Evolutionary conservation across 2,329 filamentous ascomycete species (phyloP), one percentile per base, ranked within the genome.

Genomic region (Venturia effusa): DNA sequence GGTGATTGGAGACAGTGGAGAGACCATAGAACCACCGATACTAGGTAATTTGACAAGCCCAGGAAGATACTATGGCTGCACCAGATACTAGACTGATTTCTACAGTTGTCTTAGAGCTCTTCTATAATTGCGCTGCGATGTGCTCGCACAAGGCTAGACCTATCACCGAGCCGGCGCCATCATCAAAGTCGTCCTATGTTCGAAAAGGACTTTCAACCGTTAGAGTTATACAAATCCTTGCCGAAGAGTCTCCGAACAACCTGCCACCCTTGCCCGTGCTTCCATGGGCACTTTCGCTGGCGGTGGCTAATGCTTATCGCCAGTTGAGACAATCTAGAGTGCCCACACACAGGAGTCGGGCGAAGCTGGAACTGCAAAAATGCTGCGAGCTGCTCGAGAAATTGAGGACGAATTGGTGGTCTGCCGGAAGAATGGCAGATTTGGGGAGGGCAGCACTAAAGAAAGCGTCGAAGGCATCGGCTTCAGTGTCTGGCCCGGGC

Each of bases 111-210:
- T 71, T 84, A 8, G 83, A 84, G 64, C 70, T 84, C 2, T 83
- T 80, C 69, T 84, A 84, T 65, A 80, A 84, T 68, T 78, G 80
- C 27, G 80, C 83, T 61, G 81, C 80, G 41, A 83, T 85, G 68
- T 74, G 83, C 1, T 83, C 82, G 3, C 81, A 83, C 70, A 80
- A 82, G 51, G 79, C 80, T 1, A 71, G 76, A 32, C 74, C 74
- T 6, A 74, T 76, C 65, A 71, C 76, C 64, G 76, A 73, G 39
- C 77, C 74, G 17, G 78, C 81, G 54, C 76, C 77, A 40, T 78
- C 77, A 3, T 80, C 78, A 5, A n/a, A n/a, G n/a, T 72, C 79
- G 4, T 83, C 81, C 0, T 80, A 80, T 59, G 76, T 81, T 19
- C 80, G 83, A 17, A 82, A 83, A 68, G 80, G 78, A 39, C 76